phyloP scores from a whole-genome alignment of 106 monocot genomes.

The Dendrobium catenatum region DNA sequence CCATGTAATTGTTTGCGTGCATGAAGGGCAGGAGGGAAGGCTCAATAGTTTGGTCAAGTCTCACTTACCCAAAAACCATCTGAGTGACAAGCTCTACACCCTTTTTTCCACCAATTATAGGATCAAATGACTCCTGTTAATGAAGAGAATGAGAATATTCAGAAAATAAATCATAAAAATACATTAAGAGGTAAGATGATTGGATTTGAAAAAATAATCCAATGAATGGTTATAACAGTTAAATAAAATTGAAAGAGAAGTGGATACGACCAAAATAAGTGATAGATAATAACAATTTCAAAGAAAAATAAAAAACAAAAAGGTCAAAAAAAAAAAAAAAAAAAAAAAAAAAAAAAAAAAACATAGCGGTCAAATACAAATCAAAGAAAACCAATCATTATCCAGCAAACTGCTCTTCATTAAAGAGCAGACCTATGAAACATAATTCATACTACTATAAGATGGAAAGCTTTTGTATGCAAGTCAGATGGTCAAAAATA shows the following conservation, averaged over 20 bases:
- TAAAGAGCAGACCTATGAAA: not conserved
- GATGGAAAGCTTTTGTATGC: not conserved
- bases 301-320: not conserved
- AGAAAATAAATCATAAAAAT: not conserved
- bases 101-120: constrained; percentile 58
- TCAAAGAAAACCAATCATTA: constrained; percentile 2
- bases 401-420: not conserved
- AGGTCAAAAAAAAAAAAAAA: not conserved
- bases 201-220: not conserved
- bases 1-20: not conserved
- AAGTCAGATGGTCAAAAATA: not conserved
- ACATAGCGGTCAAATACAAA: not conserved
- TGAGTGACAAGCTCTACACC: constrained; percentile 66
- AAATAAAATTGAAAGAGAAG: not conserved
- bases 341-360: not conserved
- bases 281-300: not conserved
- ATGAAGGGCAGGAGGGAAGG: not conserved
- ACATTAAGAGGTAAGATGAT: not conserved
- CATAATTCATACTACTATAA: not conserved
- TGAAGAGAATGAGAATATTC: not conserved
- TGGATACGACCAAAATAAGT: not conserved
- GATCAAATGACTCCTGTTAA: constrained; percentile 81
- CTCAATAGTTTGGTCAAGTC: not conserved
- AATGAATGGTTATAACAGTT: not conserved
- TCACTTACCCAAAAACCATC: constrained; percentile 72